A percentile compares a stretch with the other conserved stretches of the same genome.
Conservation (phyloP, 1,284 basidiomycete species). For the Leccinum pachyderme region DNA sequence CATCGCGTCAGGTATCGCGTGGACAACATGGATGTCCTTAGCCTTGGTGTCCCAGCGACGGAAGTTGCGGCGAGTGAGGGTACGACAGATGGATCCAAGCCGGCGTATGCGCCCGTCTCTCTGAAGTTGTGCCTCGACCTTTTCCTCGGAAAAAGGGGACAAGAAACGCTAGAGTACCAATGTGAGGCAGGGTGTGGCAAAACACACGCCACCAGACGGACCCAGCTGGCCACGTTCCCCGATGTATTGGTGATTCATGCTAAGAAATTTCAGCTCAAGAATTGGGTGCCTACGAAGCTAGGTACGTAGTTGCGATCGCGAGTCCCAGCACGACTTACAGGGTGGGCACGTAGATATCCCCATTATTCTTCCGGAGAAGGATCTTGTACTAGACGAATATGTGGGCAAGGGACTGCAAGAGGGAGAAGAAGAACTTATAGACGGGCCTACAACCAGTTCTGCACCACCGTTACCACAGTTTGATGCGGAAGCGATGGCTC, state of each 20-base stretch:
- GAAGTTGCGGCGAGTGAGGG: constrained; percentile 33
- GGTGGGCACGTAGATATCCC: constrained; percentile 69
- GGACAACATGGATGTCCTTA: constrained; percentile 77
- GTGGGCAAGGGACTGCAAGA: constrained; percentile 73
- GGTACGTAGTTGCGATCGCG: constrained; percentile 47
- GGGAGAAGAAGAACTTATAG: constrained; percentile 73
- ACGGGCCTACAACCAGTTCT: constrained; percentile 35
- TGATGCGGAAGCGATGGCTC: constrained; percentile 69
- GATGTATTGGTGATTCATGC: constrained; percentile 88
- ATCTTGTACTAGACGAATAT: constrained; percentile 70
- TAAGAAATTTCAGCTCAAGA: constrained; percentile 93
- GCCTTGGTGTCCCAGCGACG: constrained; percentile 71
- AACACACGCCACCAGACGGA: constrained; percentile 57
- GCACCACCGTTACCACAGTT: constrained; percentile 55
- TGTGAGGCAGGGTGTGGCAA: constrained; percentile 47
- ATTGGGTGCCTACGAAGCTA: constrained; percentile 96
- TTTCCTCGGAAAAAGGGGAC: constrained; percentile 49
- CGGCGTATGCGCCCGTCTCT: constrained; percentile 67
- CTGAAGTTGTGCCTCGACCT: constrained; percentile 68
- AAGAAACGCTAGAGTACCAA: constrained; percentile 72
- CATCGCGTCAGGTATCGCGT: constrained; percentile 85
- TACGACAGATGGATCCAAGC: constrained; percentile 41
- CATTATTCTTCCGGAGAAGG: constrained; percentile 65
- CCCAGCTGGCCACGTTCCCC: constrained; percentile 84
- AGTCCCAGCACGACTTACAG: background rate